phyloP scores from a whole-genome alignment of 2,329 filamentous ascomycete genomes.

The Fusarium papillatum region DNA sequence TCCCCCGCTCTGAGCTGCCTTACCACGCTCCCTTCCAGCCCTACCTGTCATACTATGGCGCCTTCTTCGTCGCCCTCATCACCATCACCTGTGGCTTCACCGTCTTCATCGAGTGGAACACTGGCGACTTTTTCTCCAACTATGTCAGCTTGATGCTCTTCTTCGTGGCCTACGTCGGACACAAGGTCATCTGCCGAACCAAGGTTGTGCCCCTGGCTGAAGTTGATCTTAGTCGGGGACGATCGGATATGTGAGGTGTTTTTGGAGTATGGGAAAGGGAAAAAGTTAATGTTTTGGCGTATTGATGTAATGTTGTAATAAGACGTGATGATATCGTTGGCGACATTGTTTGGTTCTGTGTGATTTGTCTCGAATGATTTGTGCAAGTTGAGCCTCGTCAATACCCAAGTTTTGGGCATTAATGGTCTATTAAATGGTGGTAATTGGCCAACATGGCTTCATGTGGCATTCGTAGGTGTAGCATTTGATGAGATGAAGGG shows the following conservation, averaged over 20 bases:
- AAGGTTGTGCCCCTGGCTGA: conserved; percentile 53
- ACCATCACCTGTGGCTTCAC: conserved; percentile 79
- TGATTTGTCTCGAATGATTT: not conserved
- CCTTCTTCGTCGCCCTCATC: conserved; percentile 75
- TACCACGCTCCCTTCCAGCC: conserved; percentile 75
- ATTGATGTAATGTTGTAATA: conserved; percentile 38
- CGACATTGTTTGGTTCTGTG: not conserved
- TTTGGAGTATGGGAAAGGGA: conserved; percentile 12
- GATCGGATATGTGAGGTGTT: conserved; percentile 25
- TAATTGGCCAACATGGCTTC: not conserved
- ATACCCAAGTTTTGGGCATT: too few species aligned
- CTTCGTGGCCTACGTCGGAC: conserved; percentile 68
- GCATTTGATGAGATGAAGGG: not conserved
- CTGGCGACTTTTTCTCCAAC: conserved; percentile 71
- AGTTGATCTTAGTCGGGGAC: conserved; percentile 51
- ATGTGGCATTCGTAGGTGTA: not conserved
- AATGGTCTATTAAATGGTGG: too few species aligned
- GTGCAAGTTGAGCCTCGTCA: not conserved
- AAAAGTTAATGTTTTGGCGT: conserved; percentile 32
- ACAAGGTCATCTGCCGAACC: conserved; percentile 66
- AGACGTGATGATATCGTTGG: conserved; percentile 43
- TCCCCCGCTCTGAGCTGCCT: conserved; percentile 69
- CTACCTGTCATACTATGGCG: conserved; percentile 74
- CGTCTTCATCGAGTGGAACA: conserved; percentile 74
- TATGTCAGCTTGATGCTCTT: conserved; percentile 78